Base-by-base conservation (phyloP, 139 green algal species). In the Ostreobium quekettii region DNA sequence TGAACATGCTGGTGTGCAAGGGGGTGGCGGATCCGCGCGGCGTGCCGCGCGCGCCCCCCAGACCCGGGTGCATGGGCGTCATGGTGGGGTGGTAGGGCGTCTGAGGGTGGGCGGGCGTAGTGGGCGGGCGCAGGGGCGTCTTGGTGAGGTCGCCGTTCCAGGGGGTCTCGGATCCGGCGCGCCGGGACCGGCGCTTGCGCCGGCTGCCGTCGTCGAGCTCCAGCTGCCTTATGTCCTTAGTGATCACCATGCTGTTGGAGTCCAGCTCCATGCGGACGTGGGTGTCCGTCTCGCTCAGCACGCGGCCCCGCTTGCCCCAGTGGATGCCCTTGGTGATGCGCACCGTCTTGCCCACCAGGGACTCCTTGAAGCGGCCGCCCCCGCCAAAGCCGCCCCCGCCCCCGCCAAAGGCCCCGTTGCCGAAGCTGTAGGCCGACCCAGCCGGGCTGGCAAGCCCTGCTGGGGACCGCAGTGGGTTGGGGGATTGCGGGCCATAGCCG, bases 211-310 rank as follows among this genome's bases (percentile, higher is more conserved):
- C 42, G 19, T 53, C 19, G 42, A 26, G 15, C 42, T 19, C 42
- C 15, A 53, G 42, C 11, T 68, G 37, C 4, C 49, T 29, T 22
- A 36, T 68, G 35, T n/a, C 35, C 35, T 68, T 68, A 28, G 35
- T 68, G 8, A 68, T 28, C 7, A 68, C 26, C 26, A 15, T 31
- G 11, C 30, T 57, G 36, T 36, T 36, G 35, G 61, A 36, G 15
- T 68, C 35, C 5, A 68, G 26, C 26, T 68, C 61, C 35, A 68
- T 11, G n/a, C 61, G 61, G 32, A 68, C 61, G 26, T 68, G 61
- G 19, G 61, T 68, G 36, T 35, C 61, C 35, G 61, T 68, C 36
- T 68, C 61, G 24, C 42, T 38, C 8, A 36, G 49, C 15, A 68
- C 35, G 11, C 61, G 61, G 36, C 61, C 61, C 35, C 35, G 4